These are phyloP conservation scores for Pueraria montana DNA, from an alignment of 306 rosid species.

Conservation along the genomic window DNA sequence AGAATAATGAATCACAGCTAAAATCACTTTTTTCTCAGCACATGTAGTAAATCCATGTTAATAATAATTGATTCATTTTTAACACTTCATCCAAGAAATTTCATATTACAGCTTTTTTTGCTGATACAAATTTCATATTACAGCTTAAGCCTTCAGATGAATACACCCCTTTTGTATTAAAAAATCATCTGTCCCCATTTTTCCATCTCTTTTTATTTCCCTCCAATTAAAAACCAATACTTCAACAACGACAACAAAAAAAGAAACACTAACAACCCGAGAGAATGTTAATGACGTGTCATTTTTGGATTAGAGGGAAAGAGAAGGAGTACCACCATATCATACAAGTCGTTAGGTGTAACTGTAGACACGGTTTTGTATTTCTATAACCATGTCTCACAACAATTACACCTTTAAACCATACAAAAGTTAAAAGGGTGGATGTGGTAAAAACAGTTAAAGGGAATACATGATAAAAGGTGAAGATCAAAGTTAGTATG, in stretches of 20 bases:
- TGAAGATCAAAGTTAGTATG: constrained; percentile 3
- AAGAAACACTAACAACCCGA: neutral
- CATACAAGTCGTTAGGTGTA: constrained; percentile 3
- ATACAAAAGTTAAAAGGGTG: neutral
- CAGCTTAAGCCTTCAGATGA: neutral
- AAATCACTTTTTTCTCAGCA: constrained; percentile 3
- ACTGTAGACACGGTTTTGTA: neutral
- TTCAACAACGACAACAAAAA: neutral
- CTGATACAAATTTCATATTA: neutral
- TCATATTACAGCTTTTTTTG: neutral
- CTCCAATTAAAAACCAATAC: neutral
- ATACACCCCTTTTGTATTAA: neutral
- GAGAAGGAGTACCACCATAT: constrained; percentile 14
- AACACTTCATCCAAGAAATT: neutral
- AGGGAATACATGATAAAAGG: constrained; percentile 2
- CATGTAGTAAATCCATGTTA: neutral
- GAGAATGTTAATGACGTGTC: constrained; percentile 22
- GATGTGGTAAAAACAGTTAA: neutral
- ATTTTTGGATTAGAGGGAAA: neutral
- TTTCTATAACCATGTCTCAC: neutral
- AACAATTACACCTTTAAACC: neutral
- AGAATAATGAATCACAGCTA: neutral
- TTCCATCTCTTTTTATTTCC: neutral
- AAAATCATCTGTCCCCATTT: constrained; percentile 10
- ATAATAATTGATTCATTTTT: neutral